Conservation (phyloP, 805 yeast species). For the Zygosaccharomyces gambellarensis region DNA sequence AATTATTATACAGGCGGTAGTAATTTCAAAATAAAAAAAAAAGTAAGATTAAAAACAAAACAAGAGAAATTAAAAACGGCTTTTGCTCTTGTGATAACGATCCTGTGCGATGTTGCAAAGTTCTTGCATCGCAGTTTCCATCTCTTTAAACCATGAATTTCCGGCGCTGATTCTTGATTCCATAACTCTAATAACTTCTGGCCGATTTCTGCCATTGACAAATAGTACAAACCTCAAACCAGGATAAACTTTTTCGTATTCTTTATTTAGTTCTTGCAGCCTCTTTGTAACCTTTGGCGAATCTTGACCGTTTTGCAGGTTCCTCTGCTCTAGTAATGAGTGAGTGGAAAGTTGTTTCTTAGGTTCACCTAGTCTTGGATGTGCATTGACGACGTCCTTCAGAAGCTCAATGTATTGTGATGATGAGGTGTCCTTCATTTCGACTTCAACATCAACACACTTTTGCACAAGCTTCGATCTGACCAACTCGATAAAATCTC, state of each 20-base stretch:
- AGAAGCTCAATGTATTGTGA: constrained; percentile 26
- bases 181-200: constrained; percentile 62
- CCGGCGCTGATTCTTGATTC: constrained; percentile 42
- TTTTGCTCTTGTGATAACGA: constrained; percentile 38
- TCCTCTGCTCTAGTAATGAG: constrained; percentile 66
- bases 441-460: constrained; percentile 29
- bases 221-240: constrained; percentile 83
- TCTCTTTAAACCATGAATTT: constrained; percentile 43
- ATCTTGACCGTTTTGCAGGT: constrained; percentile 47
- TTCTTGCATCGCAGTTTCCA: constrained; percentile 66
- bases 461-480: constrained; percentile 38
- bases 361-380: constrained; percentile 80
- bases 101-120: constrained; percentile 91
- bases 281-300: constrained; percentile 39
- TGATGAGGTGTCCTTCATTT: constrained; percentile 20
- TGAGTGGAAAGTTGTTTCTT: constrained; percentile 52
- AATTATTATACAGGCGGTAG: not conserved
- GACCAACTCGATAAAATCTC: constrained; percentile 43
- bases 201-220: constrained; percentile 76
- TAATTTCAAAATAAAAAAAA: constrained; percentile 1
- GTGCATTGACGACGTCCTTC: constrained; percentile 72
- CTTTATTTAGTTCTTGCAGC: constrained; percentile 50
- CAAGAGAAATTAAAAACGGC: not conserved
- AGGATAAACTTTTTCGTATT: constrained; percentile 60
- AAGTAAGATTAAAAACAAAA: not conserved